Evolutionary conservation across 2,329 filamentous ascomycete genomes (phyloP).

Genomic region (Hypoxylon sp.): DNA sequence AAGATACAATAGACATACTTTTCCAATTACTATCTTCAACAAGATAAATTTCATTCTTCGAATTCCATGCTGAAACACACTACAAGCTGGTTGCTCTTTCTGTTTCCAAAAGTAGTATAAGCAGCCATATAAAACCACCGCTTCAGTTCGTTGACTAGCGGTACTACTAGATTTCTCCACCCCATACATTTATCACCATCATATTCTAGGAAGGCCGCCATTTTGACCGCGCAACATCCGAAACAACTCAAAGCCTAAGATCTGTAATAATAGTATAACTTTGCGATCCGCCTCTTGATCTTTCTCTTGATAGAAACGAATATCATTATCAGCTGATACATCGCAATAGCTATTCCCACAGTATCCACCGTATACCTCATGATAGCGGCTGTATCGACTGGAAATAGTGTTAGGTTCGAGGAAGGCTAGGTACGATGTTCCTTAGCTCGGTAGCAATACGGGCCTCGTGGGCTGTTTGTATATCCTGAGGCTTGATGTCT

Average conservation of each 20-base stretch:
- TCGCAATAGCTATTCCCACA: background rate
- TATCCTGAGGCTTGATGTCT: background rate
- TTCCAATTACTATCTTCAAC: too few species aligned
- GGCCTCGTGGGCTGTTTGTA: background rate
- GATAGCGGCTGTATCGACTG: background rate
- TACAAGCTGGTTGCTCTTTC: too few species aligned
- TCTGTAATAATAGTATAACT: background rate
- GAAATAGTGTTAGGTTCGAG: background rate
- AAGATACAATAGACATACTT: too few species aligned
- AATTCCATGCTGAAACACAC: too few species aligned
- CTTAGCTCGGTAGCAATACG: background rate
- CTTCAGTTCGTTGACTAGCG: background rate
- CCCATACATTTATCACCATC: too few species aligned
- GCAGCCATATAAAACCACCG: background rate
- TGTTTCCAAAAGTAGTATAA: background rate
- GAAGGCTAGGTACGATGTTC: background rate
- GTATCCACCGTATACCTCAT: background rate
- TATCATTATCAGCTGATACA: background rate
- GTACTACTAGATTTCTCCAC: background rate
- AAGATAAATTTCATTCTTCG: too few species aligned
- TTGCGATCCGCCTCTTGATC: background rate
- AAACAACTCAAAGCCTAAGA: background rate
- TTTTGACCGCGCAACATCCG: background rate
- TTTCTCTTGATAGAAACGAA: background rate
- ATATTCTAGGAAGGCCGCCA: too few species aligned